Evolutionary conservation across 148 eudicot genomes (phyloP).

Genomic region (Diospyros kaki): DNA sequence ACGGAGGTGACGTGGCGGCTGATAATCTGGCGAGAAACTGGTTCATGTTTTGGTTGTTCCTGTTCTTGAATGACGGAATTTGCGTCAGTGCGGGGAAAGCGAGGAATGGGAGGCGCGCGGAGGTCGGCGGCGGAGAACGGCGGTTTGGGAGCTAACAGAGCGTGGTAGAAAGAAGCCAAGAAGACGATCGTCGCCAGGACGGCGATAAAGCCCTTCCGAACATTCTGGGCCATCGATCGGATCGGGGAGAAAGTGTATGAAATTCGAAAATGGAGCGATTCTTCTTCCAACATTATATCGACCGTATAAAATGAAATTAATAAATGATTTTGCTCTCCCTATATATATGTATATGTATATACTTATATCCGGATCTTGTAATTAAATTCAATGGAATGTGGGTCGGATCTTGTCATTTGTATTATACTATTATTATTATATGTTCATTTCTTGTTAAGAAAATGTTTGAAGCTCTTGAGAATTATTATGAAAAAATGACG

Average conservation of each 20-base stretch:
- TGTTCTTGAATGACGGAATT: conserved; percentile 12
- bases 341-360: too few relatives aligned
- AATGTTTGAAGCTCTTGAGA: too few relatives aligned
- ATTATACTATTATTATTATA: too few relatives aligned
- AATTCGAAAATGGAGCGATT: neutral
- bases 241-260: neutral
- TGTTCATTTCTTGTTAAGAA: too few relatives aligned
- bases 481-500: too few relatives aligned
- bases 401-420: too few relatives aligned
- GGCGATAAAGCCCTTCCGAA: conserved; percentile 22
- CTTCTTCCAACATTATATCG: neutral
- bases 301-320: neutral
- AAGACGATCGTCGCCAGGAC: conserved; percentile 15
- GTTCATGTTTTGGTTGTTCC: neutral
- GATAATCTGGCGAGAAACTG: neutral
- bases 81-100: neutral
- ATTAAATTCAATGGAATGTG: too few relatives aligned
- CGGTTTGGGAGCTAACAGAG: neutral
- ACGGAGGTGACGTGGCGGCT: conserved; percentile 15
- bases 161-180: conserved; percentile 20
- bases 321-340: too few relatives aligned
- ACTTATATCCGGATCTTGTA: too few relatives aligned
- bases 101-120: conserved; percentile 1
- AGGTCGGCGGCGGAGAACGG: conserved; percentile 1
- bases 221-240: conserved; percentile 17